phyloP scores from a whole-genome alignment of 2,329 filamentous ascomycete species.

The Lithohypha guttulata region DNA sequence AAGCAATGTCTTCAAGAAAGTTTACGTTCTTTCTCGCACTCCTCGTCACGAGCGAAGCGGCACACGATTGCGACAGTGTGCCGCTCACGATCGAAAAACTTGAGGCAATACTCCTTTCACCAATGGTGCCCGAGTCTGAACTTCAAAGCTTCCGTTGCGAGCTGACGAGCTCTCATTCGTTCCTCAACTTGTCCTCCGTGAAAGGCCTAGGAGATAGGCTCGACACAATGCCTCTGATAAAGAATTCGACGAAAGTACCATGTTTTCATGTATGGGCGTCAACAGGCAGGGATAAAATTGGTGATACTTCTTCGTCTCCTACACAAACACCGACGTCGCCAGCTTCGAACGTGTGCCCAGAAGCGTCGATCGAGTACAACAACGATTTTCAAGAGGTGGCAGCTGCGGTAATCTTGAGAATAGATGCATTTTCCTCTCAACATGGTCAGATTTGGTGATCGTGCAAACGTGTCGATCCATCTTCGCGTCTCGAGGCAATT shows the following conservation, averaged over 20 bases:
- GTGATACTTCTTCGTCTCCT: too few species aligned
- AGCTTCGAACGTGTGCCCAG: too few species aligned
- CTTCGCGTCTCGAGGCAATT: too few species aligned
- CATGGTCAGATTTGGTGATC: too few species aligned
- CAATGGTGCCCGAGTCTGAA: too few species aligned
- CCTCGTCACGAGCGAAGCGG: too few species aligned
- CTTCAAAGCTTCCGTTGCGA: background rate
- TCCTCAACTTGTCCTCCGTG: background rate
- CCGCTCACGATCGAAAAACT: background rate
- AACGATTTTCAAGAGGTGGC: conserved; percentile 1
- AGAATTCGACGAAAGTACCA: conserved; percentile 1
- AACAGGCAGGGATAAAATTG: too few species aligned
- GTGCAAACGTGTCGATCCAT: too few species aligned
- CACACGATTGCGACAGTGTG: too few species aligned
- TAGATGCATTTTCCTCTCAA: background rate
- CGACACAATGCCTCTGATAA: background rate
- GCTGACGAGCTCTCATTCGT: conserved; percentile 1
- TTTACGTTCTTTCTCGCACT: background rate
- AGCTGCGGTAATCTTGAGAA: conserved; percentile 1
- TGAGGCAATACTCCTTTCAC: background rate
- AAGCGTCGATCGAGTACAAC: background rate
- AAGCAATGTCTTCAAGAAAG: too few species aligned
- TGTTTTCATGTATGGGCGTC: conserved; percentile 6
- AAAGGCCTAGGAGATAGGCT: background rate
- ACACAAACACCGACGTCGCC: too few species aligned